Evolutionary conservation across 768 basidiomycete species (phyloP), one percentile per base, ranked within the genome.

Genomic region (Boletus patriciae): DNA sequence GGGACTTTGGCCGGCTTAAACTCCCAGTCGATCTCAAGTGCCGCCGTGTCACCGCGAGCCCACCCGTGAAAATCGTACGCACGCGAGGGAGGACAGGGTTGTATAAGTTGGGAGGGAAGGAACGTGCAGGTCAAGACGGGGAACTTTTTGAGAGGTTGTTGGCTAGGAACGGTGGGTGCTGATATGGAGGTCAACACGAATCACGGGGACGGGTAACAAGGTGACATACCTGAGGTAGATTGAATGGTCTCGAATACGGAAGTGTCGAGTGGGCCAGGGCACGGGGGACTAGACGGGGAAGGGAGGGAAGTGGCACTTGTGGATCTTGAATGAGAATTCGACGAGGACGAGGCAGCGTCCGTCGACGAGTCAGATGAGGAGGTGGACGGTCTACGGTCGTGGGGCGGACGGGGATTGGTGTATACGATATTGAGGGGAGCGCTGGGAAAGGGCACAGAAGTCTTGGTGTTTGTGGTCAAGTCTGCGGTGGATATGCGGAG

Each of bases 1-100:
- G 91, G 91, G 53, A 93, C 87, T 52, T 77, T 78, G 15, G 81
- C 80, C 41, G 87, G 85, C 37, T 85, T 78, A 61, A 93, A 92
- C 62, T 87, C 83, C 75, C 85, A 85, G 47, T 77, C 73, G 19
- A 65, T 65, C 43, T 63, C 67, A 21, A 66, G 50, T 33, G 54
- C 52, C 29, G 46, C 33, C 3, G 59, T 52, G 29, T 59, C 60
- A 23, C 66, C 60, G 38, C 56, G 53, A 16, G 47, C 58, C 67
- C 66, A 64, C 46, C 45, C 33, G 53, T 62, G 58, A 46, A 62
- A 64, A 40, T 69, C 66, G 34, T 48, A 51, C 3, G 62, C 21
- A 55, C 60, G 66, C 9, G 58, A 60, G 3, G 56, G 61, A 18
- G 66, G 59, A 19, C 65, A 59, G 25, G 66, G 67, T 13, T 72